Base-by-base conservation (phyloP, 2,329 filamentous ascomycete genomes). In the Penicillium sp. region DNA sequence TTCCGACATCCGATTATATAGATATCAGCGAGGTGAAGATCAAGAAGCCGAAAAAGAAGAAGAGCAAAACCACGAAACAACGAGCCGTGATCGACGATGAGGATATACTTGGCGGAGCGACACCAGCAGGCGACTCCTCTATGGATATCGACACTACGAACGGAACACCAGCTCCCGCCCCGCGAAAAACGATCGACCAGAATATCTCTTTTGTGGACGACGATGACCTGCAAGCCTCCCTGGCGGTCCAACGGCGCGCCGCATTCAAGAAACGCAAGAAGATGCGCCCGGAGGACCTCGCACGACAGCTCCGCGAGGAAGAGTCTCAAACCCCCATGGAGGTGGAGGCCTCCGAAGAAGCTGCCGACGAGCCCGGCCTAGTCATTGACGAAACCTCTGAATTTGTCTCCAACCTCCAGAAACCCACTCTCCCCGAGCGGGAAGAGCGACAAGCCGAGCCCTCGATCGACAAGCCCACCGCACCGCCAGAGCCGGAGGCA, bases 331-430 rank as follows among this genome's bases (percentile, higher is more conserved):
- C 75, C 1, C 74, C 76, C 8, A 77, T 82, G 65, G 86, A 85
- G 17, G 82, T 86, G 24, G 84, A 87, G 43, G 81, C 81, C 20
- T 75, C 81, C 3, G 77, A 83, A 3, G 76, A 77, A 17, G 66
- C 73, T 8, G 78, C 80, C 34, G 79, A 82, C 44, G 76, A 76
- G 27, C 78, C 78, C 2, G 93, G 91, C 1, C 78, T 99, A 1
- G 83, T 97, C n/a, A 92, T 99, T 51, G 93, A 97, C 54, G 94
- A 97, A 68, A 96, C 93, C 0, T 91, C 91, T 0, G 92, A 96
- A 64, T 99, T 99, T 63, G 89, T 99, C 24, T 88, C 91, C 21
- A 91, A 91, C 48, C 75, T 99, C 49, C 88, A 87, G 66, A 88
- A 87, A 52, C 84, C 87, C 12, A 81, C 75, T 2, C 72, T 80